Conservation (phyloP, 108 stramenopile genomes). For the Nannochloropsis granulata region DNA sequence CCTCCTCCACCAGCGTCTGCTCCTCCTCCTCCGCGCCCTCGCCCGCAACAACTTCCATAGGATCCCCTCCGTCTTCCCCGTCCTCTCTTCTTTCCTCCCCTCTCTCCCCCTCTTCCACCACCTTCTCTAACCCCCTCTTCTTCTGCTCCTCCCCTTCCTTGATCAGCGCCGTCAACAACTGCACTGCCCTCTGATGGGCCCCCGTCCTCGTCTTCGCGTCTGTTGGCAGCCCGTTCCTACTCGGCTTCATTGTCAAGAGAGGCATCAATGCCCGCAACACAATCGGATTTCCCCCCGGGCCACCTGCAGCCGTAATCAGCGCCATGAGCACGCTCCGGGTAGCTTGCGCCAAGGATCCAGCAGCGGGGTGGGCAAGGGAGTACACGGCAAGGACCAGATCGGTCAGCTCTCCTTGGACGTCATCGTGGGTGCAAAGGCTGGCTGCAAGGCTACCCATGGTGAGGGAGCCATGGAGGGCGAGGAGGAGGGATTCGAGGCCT, state of each 20-base stretch:
- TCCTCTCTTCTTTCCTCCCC: background rate
- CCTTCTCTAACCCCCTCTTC: background rate
- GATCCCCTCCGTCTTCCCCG: background rate
- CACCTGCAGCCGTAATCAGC: background rate
- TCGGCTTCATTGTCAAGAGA: background rate
- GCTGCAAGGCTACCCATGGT: background rate
- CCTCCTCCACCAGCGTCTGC: background rate
- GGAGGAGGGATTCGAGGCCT: background rate
- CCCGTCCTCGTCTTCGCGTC: background rate
- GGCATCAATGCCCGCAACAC: background rate
- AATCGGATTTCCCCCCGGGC: background rate
- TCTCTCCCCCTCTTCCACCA: background rate
- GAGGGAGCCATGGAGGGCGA: background rate
- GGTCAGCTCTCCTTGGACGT: background rate
- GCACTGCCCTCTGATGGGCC: background rate
- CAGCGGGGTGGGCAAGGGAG: background rate
- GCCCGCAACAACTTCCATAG: background rate
- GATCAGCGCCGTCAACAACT: background rate
- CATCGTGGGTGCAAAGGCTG: background rate
- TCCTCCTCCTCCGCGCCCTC: background rate
- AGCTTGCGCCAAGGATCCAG: background rate
- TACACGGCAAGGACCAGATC: background rate
- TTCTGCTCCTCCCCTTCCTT: background rate
- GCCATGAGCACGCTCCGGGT: background rate
- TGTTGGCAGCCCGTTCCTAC: background rate